Conservation (phyloP, 2,329 filamentous ascomycete genomes). For the Neofusicoccum cordaticola region DNA sequence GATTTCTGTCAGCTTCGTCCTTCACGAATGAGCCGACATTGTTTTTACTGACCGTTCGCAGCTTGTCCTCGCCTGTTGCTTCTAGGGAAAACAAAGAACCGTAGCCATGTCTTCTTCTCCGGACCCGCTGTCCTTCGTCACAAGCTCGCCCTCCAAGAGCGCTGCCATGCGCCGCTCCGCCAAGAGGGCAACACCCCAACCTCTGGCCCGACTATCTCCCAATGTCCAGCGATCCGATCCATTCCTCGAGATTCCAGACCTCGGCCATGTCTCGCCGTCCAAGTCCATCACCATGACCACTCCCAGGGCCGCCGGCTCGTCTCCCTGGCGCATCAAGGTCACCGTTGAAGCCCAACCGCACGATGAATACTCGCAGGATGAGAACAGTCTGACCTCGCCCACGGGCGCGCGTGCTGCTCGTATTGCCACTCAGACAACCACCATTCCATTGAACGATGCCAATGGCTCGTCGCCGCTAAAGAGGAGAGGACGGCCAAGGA, state of each 20-base stretch:
- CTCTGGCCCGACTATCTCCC: slow-evolving; percentile 3
- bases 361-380: slow-evolving; percentile 26
- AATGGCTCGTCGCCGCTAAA: slow-evolving; percentile 37
- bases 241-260: background rate
- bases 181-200: background rate
- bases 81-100: background rate
- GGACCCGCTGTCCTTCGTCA: slow-evolving; percentile 31
- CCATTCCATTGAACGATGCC: slow-evolving; percentile 41
- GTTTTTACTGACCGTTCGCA: background rate
- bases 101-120: slow-evolving; percentile 29
- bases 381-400: slow-evolving; percentile 30
- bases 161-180: background rate
- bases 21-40: too few species aligned
- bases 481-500: slow-evolving; percentile 36
- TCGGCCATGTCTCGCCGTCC: slow-evolving; percentile 32
- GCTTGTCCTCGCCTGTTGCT: background rate
- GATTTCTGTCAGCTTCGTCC: background rate
- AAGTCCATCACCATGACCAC: slow-evolving; percentile 48
- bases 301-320: slow-evolving; percentile 35
- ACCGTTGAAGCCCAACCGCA: slow-evolving; percentile 49
- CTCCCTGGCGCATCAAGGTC: slow-evolving; percentile 50
- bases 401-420: slow-evolving; percentile 27
- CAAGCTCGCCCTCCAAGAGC: slow-evolving; percentile 8
- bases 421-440: slow-evolving; percentile 34
- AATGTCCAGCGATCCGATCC: slow-evolving; percentile 11